These are phyloP conservation scores for Boletus barrowsii DNA, from an alignment of 768 basidiomycete genomes.

Conservation along the genomic window DNA sequence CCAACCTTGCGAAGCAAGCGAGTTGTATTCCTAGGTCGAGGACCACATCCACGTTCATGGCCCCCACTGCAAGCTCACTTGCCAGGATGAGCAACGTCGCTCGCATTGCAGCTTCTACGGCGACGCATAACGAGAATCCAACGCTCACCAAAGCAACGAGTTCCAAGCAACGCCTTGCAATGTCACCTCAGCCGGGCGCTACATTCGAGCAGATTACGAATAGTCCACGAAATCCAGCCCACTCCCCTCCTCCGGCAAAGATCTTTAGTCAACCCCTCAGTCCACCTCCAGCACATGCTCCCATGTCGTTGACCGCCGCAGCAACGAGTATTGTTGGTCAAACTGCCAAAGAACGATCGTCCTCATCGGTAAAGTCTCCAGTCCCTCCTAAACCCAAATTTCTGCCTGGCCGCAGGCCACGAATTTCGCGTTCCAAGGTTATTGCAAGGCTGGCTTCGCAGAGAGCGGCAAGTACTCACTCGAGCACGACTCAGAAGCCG, in stretches of 20 bases:
- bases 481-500: conserved; percentile 19
- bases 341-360: not conserved
- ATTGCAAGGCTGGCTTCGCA: conserved; percentile 75
- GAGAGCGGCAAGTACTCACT: conserved; percentile 39
- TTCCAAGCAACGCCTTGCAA: conserved; percentile 12
- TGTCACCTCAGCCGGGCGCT: conserved; percentile 14
- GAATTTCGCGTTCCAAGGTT: conserved; percentile 79
- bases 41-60: conserved; percentile 53
- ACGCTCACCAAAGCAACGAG: conserved; percentile 9
- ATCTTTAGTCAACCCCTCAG: conserved; percentile 57
- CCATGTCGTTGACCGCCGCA: conserved; percentile 30
- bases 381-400: conserved; percentile 29
- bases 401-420: conserved; percentile 56
- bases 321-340: conserved; percentile 26
- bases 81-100: conserved; percentile 46
- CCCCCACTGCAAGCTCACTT: conserved; percentile 75
- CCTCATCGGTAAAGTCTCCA: conserved; percentile 9
- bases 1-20: conserved; percentile 8
- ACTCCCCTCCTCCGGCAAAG: conserved; percentile 19
- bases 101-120: conserved; percentile 22
- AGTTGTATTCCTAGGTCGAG: conserved; percentile 22
- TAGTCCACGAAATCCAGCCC: conserved; percentile 23
- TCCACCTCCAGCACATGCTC: conserved; percentile 23
- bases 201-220: conserved; percentile 36
- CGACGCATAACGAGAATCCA: conserved; percentile 13